Evolutionary conservation across 305 asterid species (phyloP), one percentile per base, ranked within the genome.

Genomic region (Caryopteris hybrid): DNA sequence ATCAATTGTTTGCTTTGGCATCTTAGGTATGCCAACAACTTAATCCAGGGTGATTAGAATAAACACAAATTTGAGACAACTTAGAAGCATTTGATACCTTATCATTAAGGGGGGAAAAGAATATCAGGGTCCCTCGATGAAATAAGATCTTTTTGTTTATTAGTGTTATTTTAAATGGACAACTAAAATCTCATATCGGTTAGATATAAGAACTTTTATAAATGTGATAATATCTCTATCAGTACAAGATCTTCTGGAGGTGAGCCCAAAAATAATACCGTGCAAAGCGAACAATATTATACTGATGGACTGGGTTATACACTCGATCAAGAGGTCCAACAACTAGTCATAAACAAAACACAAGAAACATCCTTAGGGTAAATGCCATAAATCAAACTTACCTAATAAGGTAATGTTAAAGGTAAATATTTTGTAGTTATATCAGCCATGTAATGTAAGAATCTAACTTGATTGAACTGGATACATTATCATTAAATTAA

Each of bases 21-120:
- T 76, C 77, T 75, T 41, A 55, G 43, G 54, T 45, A n/a, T 60
- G 68, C 25, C 68, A 54, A 20, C 58, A 68, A 20, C 50, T 17
- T 64, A 50, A 69, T 38, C 12, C 14, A 72, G 57, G 71, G 65
- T 57, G 72, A 39, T 57, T 45, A 52, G 61, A 76, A 70, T 62
- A 60, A 71, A 47, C 57, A 66, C 42, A 71, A 43, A 34, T 65
- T 8, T 55, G 20, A 36, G 65, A 56, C 66, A 54, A 34, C 60
- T 68, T 58, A 25, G 64, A 61, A 39, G 74, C 72, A 76, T 67
- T 67, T 62, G 74, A 55, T 77, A 53, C 77, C 78, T 72, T 62
- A 77, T 50, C 55, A 56, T 68, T 61, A 38, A 43, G 36, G 16
- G 23, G 3, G 18, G 9, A 34, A 68, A 43, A 14, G 67, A 57